Conservation (phyloP, 106 monocot species). For the Amphibolis antarctica region DNA sequence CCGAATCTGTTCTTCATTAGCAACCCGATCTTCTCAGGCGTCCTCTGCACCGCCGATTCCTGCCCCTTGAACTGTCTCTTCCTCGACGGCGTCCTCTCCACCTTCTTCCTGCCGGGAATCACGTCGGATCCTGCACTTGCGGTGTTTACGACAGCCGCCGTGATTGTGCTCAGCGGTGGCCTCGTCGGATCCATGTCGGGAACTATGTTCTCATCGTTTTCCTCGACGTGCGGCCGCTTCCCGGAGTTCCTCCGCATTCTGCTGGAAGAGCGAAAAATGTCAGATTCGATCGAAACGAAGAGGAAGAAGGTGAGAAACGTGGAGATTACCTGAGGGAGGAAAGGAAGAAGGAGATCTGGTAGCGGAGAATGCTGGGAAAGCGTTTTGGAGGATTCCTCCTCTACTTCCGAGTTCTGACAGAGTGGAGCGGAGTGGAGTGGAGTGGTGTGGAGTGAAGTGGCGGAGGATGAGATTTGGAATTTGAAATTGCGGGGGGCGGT, state of each 20-base stretch:
- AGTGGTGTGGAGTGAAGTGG: neutral
- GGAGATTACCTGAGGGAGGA: constrained; percentile 1
- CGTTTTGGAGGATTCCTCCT: no score
- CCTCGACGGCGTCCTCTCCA: constrained; percentile 50
- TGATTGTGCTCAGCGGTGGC: constrained; percentile 54
- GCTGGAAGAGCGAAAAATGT: neutral
- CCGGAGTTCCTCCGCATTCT: constrained; percentile 76
- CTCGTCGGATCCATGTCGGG: constrained; percentile 33
- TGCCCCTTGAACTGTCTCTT: constrained; percentile 8
- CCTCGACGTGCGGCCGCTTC: constrained; percentile 15
- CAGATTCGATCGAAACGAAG: neutral
- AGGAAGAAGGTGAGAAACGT: neutral
- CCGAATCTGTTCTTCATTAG: constrained; percentile 45
- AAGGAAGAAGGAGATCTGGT: neutral
- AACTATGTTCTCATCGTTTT: constrained; percentile 51
- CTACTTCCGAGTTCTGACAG: neutral
- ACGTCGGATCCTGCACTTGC: neutral
- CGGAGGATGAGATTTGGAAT: neutral
- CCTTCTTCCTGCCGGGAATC: constrained; percentile 16
- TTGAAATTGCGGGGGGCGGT: neutral
- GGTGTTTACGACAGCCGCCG: constrained; percentile 27
- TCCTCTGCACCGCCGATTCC: constrained; percentile 33
- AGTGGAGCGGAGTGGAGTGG: neutral
- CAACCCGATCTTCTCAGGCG: constrained; percentile 47
- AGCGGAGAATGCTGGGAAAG: neutral